Conservation (phyloP, 2,329 filamentous ascomycete genomes). For the Penicillium freii region DNA sequence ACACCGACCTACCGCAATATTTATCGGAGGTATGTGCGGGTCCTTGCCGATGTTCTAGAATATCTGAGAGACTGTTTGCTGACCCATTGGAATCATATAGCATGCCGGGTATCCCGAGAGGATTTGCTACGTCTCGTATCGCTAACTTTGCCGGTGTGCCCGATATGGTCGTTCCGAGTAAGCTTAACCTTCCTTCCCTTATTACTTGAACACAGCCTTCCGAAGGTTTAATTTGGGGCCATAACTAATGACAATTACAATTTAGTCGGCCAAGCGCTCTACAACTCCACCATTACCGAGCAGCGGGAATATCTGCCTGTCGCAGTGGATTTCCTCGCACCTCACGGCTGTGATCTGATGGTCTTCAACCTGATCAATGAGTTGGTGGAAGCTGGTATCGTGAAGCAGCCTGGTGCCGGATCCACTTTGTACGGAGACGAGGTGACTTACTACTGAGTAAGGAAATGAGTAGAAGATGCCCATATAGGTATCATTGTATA, state of each 20-base stretch:
- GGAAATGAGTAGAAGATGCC: too few relatives aligned
- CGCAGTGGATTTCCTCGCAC: slow-evolving; percentile 56
- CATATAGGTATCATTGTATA: not conserved
- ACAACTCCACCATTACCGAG: slow-evolving; percentile 34
- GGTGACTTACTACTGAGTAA: not conserved
- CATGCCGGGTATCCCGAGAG: not conserved
- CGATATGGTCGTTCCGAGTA: not conserved
- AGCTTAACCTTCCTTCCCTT: not conserved
- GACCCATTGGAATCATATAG: not conserved
- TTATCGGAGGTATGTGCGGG: not conserved
- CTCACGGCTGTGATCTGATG: slow-evolving; percentile 61
- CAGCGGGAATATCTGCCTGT: slow-evolving; percentile 57
- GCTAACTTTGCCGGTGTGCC: not conserved
- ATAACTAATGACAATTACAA: not conserved
- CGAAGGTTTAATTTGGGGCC: not conserved
- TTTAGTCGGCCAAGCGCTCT: slow-evolving; percentile 37
- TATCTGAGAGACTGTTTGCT: not conserved
- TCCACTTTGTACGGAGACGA: not conserved
- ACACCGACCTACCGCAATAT: not conserved
- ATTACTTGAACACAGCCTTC: not conserved
- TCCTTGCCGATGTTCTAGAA: too few relatives aligned
- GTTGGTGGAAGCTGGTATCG: slow-evolving; percentile 31
- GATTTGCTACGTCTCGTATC: not conserved
- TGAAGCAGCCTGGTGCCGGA: not conserved
- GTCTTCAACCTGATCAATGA: slow-evolving; percentile 55